Evolutionary conservation across 306 rosid genomes (phyloP).

Genomic region (Vigna reflexopilosa): DNA sequence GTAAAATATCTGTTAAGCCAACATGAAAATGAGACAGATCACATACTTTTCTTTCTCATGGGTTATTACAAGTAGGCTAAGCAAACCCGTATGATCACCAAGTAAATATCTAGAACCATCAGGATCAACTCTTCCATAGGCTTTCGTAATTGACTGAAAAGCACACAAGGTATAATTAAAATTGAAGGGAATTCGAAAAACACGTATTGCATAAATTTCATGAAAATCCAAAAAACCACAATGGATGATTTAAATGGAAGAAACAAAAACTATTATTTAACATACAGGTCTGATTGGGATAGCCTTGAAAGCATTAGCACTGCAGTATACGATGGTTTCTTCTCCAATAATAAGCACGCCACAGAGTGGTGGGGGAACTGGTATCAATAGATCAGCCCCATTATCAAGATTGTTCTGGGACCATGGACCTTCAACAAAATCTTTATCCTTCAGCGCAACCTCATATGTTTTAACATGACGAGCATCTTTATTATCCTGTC

Average conservation of each 20-base stretch:
- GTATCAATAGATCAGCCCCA: conserved; percentile 93
- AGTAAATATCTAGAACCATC: conserved; percentile 98
- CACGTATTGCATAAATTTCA: neutral
- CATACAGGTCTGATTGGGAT: conserved; percentile 92
- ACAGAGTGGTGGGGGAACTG: conserved; percentile 96
- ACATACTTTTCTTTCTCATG: conserved; percentile 95
- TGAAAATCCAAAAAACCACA: conserved; percentile 1
- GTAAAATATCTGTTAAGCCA: conserved; percentile 7
- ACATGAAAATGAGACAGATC: conserved; percentile 19
- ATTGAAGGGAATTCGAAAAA: conserved; percentile 28
- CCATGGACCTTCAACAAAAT: conserved; percentile 99
- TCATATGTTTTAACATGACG: conserved; percentile 98
- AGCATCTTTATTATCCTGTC: conserved; percentile 97
- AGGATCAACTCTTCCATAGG: conserved; percentile 96
- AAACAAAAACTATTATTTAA: conserved; percentile 30
- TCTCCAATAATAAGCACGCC: conserved; percentile 98
- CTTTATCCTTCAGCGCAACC: conserved; percentile 96
- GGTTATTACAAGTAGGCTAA: conserved; percentile 92
- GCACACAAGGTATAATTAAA: conserved; percentile 41
- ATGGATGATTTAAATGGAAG: conserved; percentile 16
- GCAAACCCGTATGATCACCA: conserved; percentile 91
- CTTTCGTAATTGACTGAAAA: conserved; percentile 79
- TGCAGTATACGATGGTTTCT: conserved; percentile 97
- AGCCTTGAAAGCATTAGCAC: conserved; percentile 93
- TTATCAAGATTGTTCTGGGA: conserved; percentile 94